These are phyloP conservation scores for Mycena pura DNA, from an alignment of 768 basidiomycete genomes.

Conservation along the genomic window DNA sequence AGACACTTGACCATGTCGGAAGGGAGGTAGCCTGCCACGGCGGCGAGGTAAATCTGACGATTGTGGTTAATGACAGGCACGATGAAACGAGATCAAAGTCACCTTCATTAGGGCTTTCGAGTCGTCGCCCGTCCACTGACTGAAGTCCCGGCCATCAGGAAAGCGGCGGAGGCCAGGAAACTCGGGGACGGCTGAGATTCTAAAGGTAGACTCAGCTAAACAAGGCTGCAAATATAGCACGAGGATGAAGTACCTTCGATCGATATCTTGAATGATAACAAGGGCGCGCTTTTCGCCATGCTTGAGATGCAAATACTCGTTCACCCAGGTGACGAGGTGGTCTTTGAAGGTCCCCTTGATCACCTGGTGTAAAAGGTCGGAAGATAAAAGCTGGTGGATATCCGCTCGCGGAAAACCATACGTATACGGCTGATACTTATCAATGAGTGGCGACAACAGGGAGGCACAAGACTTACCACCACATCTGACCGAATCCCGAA, in stretches of 20 bases:
- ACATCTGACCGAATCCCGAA: constrained; percentile 24
- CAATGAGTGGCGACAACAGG: not conserved
- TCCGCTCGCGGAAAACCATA: constrained; percentile 21
- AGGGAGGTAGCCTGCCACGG: constrained; percentile 39
- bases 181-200: constrained; percentile 16
- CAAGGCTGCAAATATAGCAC: not conserved
- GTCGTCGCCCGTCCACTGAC: constrained; percentile 41
- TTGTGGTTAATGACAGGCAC: not conserved
- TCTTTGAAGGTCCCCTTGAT: too few relatives aligned
- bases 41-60: constrained; percentile 37
- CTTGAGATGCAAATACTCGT: constrained; percentile 24
- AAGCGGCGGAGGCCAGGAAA: constrained; percentile 30
- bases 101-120: constrained; percentile 43
- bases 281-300: constrained; percentile 11
- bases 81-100: not conserved
- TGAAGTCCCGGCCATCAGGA: constrained; percentile 31
- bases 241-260: constrained; percentile 21
- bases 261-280: constrained; percentile 31
- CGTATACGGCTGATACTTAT: constrained; percentile 31
- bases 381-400: not conserved
- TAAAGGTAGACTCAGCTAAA: not conserved
- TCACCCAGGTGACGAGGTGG: too few relatives aligned
- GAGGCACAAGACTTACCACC: constrained; percentile 4
- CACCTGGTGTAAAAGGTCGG: constrained; percentile 4
- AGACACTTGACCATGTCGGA: constrained; percentile 33